Evolutionary conservation across 2,329 filamentous ascomycete genomes (phyloP).

Genomic region (Colletotrichum coccodes): DNA sequence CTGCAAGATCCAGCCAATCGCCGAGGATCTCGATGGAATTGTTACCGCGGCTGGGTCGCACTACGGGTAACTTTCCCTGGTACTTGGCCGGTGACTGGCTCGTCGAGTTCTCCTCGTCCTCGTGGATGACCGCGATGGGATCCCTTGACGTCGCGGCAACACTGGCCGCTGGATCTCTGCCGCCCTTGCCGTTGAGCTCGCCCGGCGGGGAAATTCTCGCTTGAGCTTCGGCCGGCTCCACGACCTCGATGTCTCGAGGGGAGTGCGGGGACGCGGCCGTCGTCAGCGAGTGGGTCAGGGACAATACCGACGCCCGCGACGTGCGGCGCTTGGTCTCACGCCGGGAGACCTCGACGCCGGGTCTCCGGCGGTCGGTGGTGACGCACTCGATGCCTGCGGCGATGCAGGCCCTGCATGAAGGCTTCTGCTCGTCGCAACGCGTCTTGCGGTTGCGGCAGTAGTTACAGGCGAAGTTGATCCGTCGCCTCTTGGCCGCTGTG

Average conservation of each 20-base stretch:
- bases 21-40: constrained; percentile 27
- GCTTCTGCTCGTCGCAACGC: constrained; percentile 40
- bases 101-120: background rate
- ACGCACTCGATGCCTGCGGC: constrained; percentile 38
- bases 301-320: constrained; percentile 6
- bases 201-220: background rate
- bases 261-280: constrained; percentile 8
- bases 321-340: constrained; percentile 21
- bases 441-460: constrained; percentile 43
- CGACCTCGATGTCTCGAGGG: background rate
- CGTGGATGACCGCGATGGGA: background rate
- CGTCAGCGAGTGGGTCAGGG: background rate
- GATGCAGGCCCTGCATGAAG: constrained; percentile 45
- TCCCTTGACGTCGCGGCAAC: background rate
- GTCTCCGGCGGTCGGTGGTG: constrained; percentile 39
- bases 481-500: constrained; percentile 5
- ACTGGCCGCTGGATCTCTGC: background rate
- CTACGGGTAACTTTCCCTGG: constrained; percentile 26
- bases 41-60: constrained; percentile 21
- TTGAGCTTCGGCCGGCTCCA: background rate
- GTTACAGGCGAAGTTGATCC: constrained; percentile 37
- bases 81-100: background rate
- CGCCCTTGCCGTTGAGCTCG: background rate
- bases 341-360: constrained; percentile 32
- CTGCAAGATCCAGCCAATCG: constrained; percentile 26